Percentiles rank a stretch among this genome's conserved stretches.
Conservation (phyloP, 163 green algal genomes). For the Chlamydomonas reinhardtii region DNA sequence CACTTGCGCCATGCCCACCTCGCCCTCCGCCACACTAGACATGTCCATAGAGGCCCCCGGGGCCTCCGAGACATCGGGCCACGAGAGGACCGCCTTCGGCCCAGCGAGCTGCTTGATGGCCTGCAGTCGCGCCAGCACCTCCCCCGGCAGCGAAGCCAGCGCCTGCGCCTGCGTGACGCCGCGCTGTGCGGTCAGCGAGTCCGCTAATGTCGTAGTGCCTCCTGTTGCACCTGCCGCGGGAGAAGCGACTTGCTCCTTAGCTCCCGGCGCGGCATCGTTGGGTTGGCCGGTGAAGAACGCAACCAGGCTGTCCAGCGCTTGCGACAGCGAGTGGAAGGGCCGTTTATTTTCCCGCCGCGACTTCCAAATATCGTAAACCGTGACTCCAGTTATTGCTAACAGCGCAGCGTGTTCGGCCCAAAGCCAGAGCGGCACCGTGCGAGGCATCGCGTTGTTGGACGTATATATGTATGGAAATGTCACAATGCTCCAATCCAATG, state of each 20-base stretch:
- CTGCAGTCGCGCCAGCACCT: neutral
- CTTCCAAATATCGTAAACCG: neutral
- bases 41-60: constrained; percentile 11
- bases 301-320: neutral
- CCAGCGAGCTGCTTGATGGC: constrained; percentile 11
- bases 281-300: neutral
- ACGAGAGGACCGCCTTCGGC: neutral
- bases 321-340: neutral
- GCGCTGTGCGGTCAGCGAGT: too few relatives aligned
- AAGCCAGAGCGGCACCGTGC: neutral
- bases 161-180: too few relatives aligned
- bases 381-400: neutral
- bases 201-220: too few relatives aligned
- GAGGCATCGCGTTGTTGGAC: too few relatives aligned
- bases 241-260: too few relatives aligned
- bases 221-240: too few relatives aligned
- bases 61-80: neutral
- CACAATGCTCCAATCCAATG: too few relatives aligned
- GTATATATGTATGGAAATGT: too few relatives aligned
- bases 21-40: neutral
- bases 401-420: neutral
- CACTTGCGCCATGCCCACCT: neutral
- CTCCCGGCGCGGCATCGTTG: too few relatives aligned
- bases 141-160: neutral
- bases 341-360: neutral